These are phyloP conservation scores for Aotearoamyces nothofagi DNA, from an alignment of 2,329 filamentous ascomycete genomes.

Conservation along the genomic window DNA sequence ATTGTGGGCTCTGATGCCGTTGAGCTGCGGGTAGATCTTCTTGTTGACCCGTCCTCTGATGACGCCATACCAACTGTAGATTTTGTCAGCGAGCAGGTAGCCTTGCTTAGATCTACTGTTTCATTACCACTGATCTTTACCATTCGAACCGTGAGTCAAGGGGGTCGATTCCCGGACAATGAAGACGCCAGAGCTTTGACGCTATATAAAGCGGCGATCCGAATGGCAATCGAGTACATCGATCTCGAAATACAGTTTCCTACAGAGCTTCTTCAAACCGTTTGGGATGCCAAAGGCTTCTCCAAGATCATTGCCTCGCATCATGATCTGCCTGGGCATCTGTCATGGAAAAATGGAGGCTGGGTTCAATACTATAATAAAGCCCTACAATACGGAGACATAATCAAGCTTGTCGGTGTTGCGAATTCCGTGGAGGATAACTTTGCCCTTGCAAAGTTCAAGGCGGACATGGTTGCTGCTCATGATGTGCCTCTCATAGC, in stretches of 20 bases:
- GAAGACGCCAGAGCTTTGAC: conserved; percentile 53
- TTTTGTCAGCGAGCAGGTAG: conserved; percentile 69
- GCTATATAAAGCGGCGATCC: conserved; percentile 65
- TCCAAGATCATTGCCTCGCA: conserved; percentile 90
- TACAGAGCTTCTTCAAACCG: conserved; percentile 53
- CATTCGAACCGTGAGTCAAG: conserved; percentile 70
- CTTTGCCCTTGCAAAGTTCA: conserved; percentile 71
- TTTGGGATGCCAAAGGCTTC: conserved; percentile 49
- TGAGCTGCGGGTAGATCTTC: conserved; percentile 81
- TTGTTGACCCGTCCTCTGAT: conserved; percentile 49
- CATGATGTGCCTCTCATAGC: conserved; percentile 79
- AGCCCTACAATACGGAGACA: conserved; percentile 76
- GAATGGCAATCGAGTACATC: conserved; percentile 80
- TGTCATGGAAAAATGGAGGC: conserved; percentile 85
- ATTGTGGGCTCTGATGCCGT: conserved; percentile 83
- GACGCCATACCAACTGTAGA: conserved; percentile 47
- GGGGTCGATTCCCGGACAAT: conserved; percentile 73
- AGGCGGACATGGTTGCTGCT: conserved; percentile 53
- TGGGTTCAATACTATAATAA: conserved; percentile 87
- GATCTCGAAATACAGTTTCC: conserved; percentile 86
- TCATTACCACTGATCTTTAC: conserved; percentile 84
- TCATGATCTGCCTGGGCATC: conserved; percentile 64
- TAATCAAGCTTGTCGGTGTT: conserved; percentile 86
- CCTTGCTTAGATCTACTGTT: conserved; percentile 57
- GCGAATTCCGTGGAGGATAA: conserved; percentile 72